These are phyloP conservation scores for Nakazawaea sp. DNA, from an alignment of 805 yeast species.

Conservation along the genomic window DNA sequence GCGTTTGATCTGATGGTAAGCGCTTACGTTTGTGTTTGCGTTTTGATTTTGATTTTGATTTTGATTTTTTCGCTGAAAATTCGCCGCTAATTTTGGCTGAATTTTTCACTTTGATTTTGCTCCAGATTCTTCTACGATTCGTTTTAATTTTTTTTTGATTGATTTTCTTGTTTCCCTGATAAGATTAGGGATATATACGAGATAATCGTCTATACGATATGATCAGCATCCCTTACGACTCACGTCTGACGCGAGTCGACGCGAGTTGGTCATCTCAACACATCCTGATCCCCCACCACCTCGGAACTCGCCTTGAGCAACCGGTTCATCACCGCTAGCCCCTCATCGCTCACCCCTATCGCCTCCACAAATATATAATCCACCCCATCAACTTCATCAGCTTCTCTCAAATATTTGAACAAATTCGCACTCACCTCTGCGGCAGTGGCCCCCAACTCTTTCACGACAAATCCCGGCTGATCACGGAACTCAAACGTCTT, in stretches of 20 bases:
- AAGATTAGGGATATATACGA: too few relatives aligned
- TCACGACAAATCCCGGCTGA: constrained; percentile 20
- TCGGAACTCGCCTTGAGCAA: constrained; percentile 74
- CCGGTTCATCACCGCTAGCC: constrained; percentile 93
- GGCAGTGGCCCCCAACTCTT: constrained; percentile 38
- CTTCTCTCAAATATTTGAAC: constrained; percentile 65
- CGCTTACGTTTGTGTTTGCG: too few relatives aligned
- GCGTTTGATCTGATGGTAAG: too few relatives aligned
- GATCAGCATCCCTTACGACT: too few relatives aligned
- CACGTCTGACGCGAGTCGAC: too few relatives aligned
- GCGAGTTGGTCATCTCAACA: background rate
- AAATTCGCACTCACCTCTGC: constrained; percentile 66
- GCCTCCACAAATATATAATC: constrained; percentile 83
- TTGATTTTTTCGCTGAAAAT: too few relatives aligned
- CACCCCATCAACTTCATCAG: constrained; percentile 57
- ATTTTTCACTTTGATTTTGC: too few relatives aligned
- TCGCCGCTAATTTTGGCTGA: too few relatives aligned
- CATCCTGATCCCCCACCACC: constrained; percentile 13
- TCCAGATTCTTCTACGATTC: background rate
- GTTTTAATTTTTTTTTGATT: background rate
- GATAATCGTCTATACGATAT: too few relatives aligned
- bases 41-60: too few relatives aligned
- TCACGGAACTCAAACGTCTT: constrained; percentile 30
- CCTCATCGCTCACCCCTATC: constrained; percentile 66
- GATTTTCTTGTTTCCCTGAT: background rate